A percentile compares a stretch with the other conserved stretches of the same genome.
phyloP scores from a whole-genome alignment of 2,329 filamentous ascomycete genomes.

The Aspergillus pseudoglaucus region DNA sequence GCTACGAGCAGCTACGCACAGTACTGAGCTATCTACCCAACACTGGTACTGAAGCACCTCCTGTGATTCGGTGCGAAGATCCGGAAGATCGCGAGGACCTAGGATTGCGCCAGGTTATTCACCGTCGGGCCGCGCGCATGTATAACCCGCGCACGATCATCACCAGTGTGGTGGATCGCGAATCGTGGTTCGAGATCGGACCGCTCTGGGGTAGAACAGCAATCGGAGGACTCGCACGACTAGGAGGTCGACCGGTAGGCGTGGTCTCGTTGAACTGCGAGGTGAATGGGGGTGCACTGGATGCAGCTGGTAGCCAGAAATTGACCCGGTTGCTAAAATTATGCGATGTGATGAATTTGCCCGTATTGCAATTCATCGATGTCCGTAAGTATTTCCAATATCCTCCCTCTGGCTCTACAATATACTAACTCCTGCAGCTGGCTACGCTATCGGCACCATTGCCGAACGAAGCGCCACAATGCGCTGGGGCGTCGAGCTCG shows the following conservation, averaged over 20 bases:
- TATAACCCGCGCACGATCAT: slow-evolving; percentile 56
- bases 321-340: slow-evolving; percentile 56
- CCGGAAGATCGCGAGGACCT: slow-evolving; percentile 45
- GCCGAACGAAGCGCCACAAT: slow-evolving; percentile 59
- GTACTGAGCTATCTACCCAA: slow-evolving; percentile 55
- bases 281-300: slow-evolving; percentile 55
- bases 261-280: slow-evolving; percentile 57
- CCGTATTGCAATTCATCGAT: slow-evolving; percentile 58
- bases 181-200: slow-evolving; percentile 59
- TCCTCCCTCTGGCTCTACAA: neutral
- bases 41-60: slow-evolving; percentile 50
- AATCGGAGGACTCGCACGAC: slow-evolving; percentile 54
- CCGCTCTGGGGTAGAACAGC: slow-evolving; percentile 56
- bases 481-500: slow-evolving; percentile 57
- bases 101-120: slow-evolving; percentile 50
- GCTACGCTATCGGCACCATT: slow-evolving; percentile 58
- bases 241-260: slow-evolving; percentile 53
- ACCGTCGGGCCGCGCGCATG: slow-evolving; percentile 52
- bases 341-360: slow-evolving; percentile 60
- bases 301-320: slow-evolving; percentile 56
- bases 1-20: slow-evolving; percentile 54
- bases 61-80: slow-evolving; percentile 43
- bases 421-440: slow-evolving; percentile 27
- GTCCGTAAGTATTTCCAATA: slow-evolving; percentile 37
- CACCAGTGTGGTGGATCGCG: slow-evolving; percentile 48